phyloP scores from a whole-genome alignment of 2,329 filamentous ascomycete genomes.

The Verticillium tricorpus region DNA sequence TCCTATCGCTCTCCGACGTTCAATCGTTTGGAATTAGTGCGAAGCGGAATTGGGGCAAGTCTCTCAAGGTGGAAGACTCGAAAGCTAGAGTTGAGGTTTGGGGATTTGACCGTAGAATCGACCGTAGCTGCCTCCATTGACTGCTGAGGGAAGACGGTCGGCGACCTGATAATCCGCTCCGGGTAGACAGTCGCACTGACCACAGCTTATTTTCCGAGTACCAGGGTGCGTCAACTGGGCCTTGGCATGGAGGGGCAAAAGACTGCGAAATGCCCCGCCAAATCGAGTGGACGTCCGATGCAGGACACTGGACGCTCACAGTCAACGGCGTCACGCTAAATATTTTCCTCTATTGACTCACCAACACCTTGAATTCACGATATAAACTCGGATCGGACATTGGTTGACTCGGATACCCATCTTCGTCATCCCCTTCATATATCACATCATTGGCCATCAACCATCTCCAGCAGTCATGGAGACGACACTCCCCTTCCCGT shows the following conservation, averaged over 20 bases:
- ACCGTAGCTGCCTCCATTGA: background rate
- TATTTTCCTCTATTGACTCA: constrained; percentile 3
- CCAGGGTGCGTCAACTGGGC: constrained; percentile 9
- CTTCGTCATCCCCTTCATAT: background rate
- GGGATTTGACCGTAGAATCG: background rate
- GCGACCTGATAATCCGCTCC: constrained; percentile 17
- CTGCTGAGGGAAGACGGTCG: background rate
- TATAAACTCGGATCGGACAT: background rate
- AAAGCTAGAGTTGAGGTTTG: background rate
- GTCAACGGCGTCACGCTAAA: constrained; percentile 1
- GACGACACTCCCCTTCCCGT: constrained; percentile 59
- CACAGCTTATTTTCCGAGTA: constrained; percentile 24
- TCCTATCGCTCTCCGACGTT: too few species aligned
- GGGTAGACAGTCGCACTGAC: constrained; percentile 20
- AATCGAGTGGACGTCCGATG: constrained; percentile 16
- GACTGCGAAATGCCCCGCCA: constrained; percentile 15
- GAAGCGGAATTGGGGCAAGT: background rate
- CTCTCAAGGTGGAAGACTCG: background rate
- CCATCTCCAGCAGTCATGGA: constrained; percentile 45
- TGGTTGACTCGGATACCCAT: background rate
- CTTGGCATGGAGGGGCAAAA: constrained; percentile 16
- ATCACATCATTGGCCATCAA: background rate
- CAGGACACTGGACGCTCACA: constrained; percentile 14
- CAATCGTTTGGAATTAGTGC: background rate
- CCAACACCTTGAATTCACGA: background rate